Evolutionary conservation across 495 filamentous ascomycete genomes (phyloP).

Genomic region (Bombardia bombarda): DNA sequence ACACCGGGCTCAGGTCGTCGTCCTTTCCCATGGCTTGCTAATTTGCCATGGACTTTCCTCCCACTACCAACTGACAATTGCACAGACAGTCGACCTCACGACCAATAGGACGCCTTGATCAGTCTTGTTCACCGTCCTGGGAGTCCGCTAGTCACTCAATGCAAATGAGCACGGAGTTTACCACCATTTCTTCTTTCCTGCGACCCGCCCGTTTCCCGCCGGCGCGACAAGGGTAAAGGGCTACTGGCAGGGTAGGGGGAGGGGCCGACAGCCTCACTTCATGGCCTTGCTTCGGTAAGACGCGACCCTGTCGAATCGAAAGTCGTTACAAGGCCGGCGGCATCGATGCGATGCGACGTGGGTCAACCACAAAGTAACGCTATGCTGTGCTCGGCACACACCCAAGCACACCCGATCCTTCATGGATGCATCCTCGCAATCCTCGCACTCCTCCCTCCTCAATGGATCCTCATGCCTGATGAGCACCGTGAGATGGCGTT

Average conservation of each 20-base stretch:
- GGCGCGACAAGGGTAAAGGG: not conserved
- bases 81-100: too few relatives aligned
- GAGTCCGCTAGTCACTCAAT: too few relatives aligned
- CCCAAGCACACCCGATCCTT: not conserved
- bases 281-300: slow-evolving; percentile 11
- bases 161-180: too few relatives aligned
- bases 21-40: too few relatives aligned
- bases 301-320: slow-evolving; percentile 19
- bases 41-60: too few relatives aligned
- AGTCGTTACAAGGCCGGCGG: slow-evolving; percentile 11
- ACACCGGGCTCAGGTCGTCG: too few relatives aligned
- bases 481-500: not conserved
- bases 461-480: not conserved
- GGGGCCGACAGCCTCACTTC: slow-evolving; percentile 23
- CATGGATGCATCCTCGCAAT: not conserved
- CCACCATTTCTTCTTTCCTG: too few relatives aligned
- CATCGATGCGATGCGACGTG: slow-evolving; percentile 14
- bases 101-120: too few relatives aligned
- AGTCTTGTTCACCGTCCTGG: too few relatives aligned
- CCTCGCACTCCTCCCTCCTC: not conserved
- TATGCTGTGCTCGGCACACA: slow-evolving; percentile 1
- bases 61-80: too few relatives aligned
- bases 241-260: not conserved
- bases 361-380: slow-evolving; percentile 1
- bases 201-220: not conserved